These are phyloP conservation scores for Orbilia blumenaviensis DNA, from an alignment of 2,329 filamentous ascomycete species.

Conservation along the genomic window DNA sequence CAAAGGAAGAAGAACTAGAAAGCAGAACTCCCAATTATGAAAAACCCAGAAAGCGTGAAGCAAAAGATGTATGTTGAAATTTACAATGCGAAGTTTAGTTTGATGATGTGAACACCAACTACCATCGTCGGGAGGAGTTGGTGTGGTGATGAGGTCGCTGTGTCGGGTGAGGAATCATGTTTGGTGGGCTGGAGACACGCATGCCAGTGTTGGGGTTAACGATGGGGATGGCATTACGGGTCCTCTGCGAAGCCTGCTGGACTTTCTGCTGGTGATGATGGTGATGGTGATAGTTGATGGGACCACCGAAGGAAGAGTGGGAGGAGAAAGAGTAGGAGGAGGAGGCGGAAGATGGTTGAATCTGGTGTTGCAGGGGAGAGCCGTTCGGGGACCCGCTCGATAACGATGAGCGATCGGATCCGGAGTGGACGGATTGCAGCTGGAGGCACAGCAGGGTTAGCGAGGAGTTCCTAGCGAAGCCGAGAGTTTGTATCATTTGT, in stretches of 20 bases:
- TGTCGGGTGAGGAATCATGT: constrained; percentile 61
- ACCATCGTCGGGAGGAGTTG: constrained; percentile 52
- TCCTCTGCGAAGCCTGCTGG: constrained; percentile 86
- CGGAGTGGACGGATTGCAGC: constrained; percentile 54
- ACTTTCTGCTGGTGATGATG: constrained; percentile 81
- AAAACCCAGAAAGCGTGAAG: constrained; percentile 51
- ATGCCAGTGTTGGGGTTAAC: constrained; percentile 94
- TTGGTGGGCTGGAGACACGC: constrained; percentile 84
- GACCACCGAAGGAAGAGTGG: constrained; percentile 70
- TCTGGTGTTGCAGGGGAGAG: constrained; percentile 84
- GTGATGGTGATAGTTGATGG: constrained; percentile 71
- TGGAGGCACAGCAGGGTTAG: constrained; percentile 37
- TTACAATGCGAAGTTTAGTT: constrained; percentile 48
- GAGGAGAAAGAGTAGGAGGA: constrained; percentile 67
- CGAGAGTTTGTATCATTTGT: constrained; percentile 20
- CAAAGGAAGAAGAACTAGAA: constrained; percentile 34
- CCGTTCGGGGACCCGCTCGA: constrained; percentile 93
- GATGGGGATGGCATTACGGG: constrained; percentile 95
- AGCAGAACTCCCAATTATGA: constrained; percentile 53
- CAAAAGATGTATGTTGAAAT: constrained; percentile 47
- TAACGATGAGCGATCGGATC: constrained; percentile 89
- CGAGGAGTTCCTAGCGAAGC: constrained; percentile 26
- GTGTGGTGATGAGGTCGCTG: constrained; percentile 53
- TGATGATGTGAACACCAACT: constrained; percentile 60
- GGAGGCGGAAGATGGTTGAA: constrained; percentile 74